Evolutionary conservation across 176 grass and related monocot species (phyloP), one percentile per base, ranked within the genome.

Genomic region (Urochloa ruziziensis): DNA sequence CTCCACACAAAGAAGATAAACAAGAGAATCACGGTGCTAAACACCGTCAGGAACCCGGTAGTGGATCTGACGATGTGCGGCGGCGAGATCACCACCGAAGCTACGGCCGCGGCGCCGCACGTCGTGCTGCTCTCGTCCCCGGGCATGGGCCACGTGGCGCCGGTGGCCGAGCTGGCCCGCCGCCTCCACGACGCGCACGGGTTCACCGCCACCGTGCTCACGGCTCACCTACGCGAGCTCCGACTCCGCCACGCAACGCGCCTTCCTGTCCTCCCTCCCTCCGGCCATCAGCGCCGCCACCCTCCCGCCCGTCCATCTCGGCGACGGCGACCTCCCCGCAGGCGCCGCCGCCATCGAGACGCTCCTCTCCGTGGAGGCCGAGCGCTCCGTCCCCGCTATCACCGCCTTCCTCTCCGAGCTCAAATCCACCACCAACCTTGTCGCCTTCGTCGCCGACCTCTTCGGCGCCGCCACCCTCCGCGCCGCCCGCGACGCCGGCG

Each of bases 401-500:
- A 43, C 33, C 12, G 63, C 18, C 6, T 33, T 30, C 23, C 84
- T 91, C 32, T 6, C 16, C 9, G 70, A 59, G 32, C 49, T 86
- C 59, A 61, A 34, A 43, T 60, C 48, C 24, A 3, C 18, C 16
- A 9, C 33, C 62, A 71, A 40, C 78, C 60, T 91, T 57, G 84
- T 89, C 42, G 89, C 89, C n/a, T 78, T 90, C 75, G 88, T 91
- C 0, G 52, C 64, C n/a, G 92, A 91, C 84, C 80, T 91, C 48
- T 91, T 91, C 80, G 75, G 47, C 40, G 80, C 84, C 74, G 80
- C 84, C 72, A 25, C 88, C 28, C 73, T 89, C 17, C 23, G 19
- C 10, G 84, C 87, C 0, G 92, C 84, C 11, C 74, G 86, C 19
- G 69, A 73, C 36, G 64, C 81, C 58, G 77, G 81, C 47, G 23